Evolutionary conservation across 2,329 filamentous ascomycete genomes (phyloP).

Genomic region (Westerdykella aurantiaca): DNA sequence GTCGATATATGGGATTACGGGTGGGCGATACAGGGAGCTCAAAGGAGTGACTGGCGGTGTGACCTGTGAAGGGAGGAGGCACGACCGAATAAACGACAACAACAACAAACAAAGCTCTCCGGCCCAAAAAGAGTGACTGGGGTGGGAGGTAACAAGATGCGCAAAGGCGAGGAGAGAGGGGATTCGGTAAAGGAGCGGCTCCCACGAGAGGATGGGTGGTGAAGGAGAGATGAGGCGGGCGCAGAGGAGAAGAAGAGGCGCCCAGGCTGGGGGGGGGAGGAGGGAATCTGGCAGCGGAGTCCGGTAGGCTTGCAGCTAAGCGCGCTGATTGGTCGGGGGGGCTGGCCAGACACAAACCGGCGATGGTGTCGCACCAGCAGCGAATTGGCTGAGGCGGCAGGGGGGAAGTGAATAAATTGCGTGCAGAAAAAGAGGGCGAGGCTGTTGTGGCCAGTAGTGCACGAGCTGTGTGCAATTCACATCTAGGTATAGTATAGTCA

Average conservation of each 20-base stretch:
- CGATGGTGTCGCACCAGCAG: constrained; percentile 10
- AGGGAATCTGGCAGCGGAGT: constrained; percentile 18
- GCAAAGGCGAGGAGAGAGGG: constrained; percentile 8
- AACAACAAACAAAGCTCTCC: constrained; percentile 18
- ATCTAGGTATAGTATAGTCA: background rate
- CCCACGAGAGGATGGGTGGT: constrained; percentile 25
- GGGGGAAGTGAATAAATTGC: constrained; percentile 3
- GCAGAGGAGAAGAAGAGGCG: constrained; percentile 32
- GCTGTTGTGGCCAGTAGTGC: background rate
- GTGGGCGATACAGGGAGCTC: constrained; percentile 3
- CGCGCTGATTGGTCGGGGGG: constrained; percentile 7
- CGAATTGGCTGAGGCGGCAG: constrained; percentile 2
- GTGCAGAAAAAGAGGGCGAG: constrained; percentile 1
- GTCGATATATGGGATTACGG: constrained; percentile 6
- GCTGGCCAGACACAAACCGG: constrained; percentile 1
- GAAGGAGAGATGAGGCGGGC: constrained; percentile 21
- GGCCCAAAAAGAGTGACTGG: constrained; percentile 38
- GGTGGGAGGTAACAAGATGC: constrained; percentile 29
- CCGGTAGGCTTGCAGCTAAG: constrained; percentile 18
- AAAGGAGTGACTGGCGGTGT: constrained; percentile 11
- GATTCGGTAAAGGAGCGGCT: constrained; percentile 31
- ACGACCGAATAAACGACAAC: constrained; percentile 9
- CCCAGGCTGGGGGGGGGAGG: constrained; percentile 5
- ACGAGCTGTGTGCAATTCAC: background rate
- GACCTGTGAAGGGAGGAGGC: too few species aligned